Percentiles rank a stretch among this genome's conserved stretches.
Evolutionary conservation across 106 monocot species (phyloP).

Genomic region (Acorus calamus): DNA sequence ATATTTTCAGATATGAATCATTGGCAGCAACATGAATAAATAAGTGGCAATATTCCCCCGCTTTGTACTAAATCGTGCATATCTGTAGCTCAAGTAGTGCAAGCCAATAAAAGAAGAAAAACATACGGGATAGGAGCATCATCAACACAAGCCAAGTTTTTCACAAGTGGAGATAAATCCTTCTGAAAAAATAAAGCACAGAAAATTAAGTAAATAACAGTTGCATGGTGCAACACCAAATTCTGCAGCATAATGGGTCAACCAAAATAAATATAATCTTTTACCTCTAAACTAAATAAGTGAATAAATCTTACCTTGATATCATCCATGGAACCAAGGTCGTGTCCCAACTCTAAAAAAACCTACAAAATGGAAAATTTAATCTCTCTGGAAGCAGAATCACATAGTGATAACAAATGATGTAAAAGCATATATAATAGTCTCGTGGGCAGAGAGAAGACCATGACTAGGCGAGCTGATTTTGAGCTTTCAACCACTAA

Average conservation of each 20-base stretch:
- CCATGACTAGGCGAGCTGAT: constrained; percentile 94
- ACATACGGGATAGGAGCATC: constrained; percentile 78
- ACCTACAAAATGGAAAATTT: constrained; percentile 33
- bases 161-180: constrained; percentile 89
- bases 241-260: neutral
- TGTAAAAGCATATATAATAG: neutral
- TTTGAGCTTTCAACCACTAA: constrained; percentile 78
- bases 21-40: too few relatives aligned
- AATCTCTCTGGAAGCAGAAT: neutral
- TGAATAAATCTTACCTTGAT: constrained; percentile 49
- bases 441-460: constrained; percentile 8
- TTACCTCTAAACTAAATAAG: neutral
- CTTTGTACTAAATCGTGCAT: neutral
- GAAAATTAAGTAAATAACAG: neutral
- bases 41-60: neutral
- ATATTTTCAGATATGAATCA: too few relatives aligned
- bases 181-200: constrained; percentile 36
- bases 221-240: neutral
- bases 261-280: neutral
- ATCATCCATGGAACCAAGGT: constrained; percentile 47
- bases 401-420: neutral
- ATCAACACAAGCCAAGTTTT: constrained; percentile 56
- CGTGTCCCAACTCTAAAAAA: constrained; percentile 77
- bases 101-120: neutral
- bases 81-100: neutral